phyloP scores from a whole-genome alignment of 2,329 filamentous ascomycete genomes.

The Penicillium sp. region DNA sequence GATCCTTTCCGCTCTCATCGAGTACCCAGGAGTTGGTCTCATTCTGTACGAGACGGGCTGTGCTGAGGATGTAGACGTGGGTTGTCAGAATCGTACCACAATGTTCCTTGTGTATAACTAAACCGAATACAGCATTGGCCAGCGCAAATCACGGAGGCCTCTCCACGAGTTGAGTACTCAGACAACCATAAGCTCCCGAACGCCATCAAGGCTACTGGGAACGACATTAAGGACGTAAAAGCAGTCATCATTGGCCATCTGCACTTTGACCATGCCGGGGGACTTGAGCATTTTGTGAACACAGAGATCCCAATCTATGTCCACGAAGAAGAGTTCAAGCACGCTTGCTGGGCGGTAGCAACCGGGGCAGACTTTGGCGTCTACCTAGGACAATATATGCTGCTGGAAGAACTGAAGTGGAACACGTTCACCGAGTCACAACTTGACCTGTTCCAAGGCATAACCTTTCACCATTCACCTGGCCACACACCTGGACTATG shows the following conservation, averaged over 20 bases:
- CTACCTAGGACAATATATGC: conserved; percentile 33
- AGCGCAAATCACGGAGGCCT: conserved; percentile 32
- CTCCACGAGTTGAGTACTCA: conserved; percentile 30
- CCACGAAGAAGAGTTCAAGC: conserved; percentile 42
- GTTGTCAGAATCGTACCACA: conserved; percentile 14
- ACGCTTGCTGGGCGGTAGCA: conserved; percentile 40
- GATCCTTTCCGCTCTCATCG: conserved; percentile 38
- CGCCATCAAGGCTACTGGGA: conserved; percentile 32
- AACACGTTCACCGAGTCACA: conserved; percentile 35
- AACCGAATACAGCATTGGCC: conserved; percentile 26
- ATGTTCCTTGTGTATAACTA: background rate
- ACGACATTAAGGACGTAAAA: conserved; percentile 42
- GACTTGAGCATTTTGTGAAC: conserved; percentile 39
- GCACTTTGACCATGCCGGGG: conserved; percentile 44
- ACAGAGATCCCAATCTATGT: conserved; percentile 41
- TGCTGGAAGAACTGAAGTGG: conserved; percentile 36
- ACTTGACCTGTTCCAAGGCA: conserved; percentile 36
- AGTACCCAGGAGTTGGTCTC: conserved; percentile 38
- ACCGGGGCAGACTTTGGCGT: conserved; percentile 37
- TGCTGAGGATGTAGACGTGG: conserved; percentile 36
- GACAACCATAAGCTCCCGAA: conserved; percentile 29
- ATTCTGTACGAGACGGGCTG: conserved; percentile 43
- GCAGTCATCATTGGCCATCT: conserved; percentile 42
- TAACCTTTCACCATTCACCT: conserved; percentile 31
- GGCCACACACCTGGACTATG: conserved; percentile 33